These are phyloP conservation scores for Avena insularis DNA, from an alignment of 176 grass and related monocot species.

Conservation along the genomic window DNA sequence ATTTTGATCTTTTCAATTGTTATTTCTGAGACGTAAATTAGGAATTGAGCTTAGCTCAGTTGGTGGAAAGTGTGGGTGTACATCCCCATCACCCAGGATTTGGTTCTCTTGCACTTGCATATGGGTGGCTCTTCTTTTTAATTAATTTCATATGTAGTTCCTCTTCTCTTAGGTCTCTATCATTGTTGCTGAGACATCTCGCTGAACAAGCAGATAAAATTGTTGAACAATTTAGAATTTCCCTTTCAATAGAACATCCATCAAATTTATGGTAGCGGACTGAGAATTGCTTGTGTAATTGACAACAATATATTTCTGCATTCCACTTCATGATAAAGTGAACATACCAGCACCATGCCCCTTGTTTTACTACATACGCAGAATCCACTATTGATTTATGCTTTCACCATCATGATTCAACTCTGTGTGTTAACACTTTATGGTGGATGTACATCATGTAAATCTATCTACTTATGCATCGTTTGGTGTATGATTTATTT, in stretches of 20 bases:
- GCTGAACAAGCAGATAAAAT: background rate
- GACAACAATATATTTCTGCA: background rate
- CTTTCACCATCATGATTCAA: slow-evolving; percentile 6
- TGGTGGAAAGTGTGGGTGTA: background rate
- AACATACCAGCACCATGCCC: background rate
- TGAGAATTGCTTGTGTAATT: background rate
- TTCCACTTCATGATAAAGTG: background rate
- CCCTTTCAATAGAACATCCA: background rate
- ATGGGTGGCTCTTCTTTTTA: background rate
- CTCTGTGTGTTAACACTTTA: background rate
- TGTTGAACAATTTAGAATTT: background rate
- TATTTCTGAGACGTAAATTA: background rate
- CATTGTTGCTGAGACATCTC: background rate
- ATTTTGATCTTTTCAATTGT: background rate
- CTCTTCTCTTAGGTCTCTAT: slow-evolving; percentile 1
- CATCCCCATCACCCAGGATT: background rate
- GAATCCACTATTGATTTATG: slow-evolving; percentile 11
- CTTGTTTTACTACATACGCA: background rate
- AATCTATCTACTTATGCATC: background rate
- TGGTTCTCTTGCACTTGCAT: background rate
- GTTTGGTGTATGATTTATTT: background rate
- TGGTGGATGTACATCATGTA: background rate
- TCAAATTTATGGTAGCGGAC: background rate
- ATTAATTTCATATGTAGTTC: background rate
- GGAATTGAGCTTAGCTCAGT: background rate